These are phyloP conservation scores for Claviceps pazoutovae DNA, from an alignment of 2,329 filamentous ascomycete genomes.

Conservation along the genomic window DNA sequence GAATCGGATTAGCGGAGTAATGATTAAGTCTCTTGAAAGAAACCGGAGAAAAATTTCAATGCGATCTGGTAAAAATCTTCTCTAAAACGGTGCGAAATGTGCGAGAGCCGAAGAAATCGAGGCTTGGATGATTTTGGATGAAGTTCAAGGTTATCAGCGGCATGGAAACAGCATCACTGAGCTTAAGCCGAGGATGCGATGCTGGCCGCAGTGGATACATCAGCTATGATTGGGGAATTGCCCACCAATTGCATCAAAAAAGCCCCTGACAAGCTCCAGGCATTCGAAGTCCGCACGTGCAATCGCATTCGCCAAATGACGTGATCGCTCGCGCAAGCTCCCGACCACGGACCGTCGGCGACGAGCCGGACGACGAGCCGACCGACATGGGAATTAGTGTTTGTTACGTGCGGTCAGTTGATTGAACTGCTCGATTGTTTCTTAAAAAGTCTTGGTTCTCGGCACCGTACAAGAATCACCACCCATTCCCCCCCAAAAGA, in stretches of 20 bases:
- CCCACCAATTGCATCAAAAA: too few species aligned
- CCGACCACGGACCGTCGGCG: background rate
- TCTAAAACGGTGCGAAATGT: background rate
- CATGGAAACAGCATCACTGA: constrained; percentile 16
- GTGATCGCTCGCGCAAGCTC: constrained; percentile 7
- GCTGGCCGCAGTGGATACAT: too few species aligned
- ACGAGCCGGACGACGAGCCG: background rate
- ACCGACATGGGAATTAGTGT: background rate
- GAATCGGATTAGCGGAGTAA: background rate
- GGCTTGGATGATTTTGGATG: background rate
- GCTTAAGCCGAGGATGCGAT: constrained; percentile 15
- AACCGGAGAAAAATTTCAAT: background rate
- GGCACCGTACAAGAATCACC: too few species aligned
- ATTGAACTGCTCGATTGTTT: background rate
- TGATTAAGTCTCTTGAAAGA: background rate
- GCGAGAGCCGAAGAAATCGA: background rate
- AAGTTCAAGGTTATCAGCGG: background rate
- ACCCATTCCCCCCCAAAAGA: too few species aligned
- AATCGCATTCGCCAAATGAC: constrained; percentile 6
- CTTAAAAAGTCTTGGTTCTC: too few species aligned
- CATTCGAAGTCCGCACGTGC: too few species aligned
- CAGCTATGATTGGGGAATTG: too few species aligned
- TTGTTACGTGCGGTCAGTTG: background rate
- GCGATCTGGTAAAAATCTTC: background rate
- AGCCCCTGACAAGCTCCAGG: too few species aligned